Evolutionary conservation across 768 basidiomycete species (phyloP).

Genomic region (Amanita molliuscula): DNA sequence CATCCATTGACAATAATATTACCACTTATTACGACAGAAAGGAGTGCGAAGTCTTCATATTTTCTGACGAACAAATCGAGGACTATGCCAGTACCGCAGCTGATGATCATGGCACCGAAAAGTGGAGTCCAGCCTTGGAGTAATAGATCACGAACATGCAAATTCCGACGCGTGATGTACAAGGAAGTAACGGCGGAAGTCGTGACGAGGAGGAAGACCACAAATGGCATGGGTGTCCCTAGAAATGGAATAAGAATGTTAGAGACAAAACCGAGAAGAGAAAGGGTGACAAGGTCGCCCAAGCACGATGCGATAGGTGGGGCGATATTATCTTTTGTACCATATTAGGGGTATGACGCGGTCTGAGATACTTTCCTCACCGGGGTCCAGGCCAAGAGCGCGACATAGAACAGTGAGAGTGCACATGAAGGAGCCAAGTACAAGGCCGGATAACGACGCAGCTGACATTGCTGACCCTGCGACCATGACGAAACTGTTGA

Average conservation of each 20-base stretch:
- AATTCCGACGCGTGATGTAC: constrained; percentile 52
- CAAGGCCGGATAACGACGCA: constrained; percentile 62
- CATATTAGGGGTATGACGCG: background rate
- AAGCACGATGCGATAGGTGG: constrained; percentile 89
- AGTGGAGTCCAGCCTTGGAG: constrained; percentile 85
- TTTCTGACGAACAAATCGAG: constrained; percentile 82
- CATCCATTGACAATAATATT: constrained; percentile 13
- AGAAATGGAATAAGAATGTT: constrained; percentile 59
- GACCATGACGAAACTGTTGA: constrained; percentile 61
- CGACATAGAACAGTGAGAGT: constrained; percentile 70
- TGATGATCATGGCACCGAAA: constrained; percentile 84
- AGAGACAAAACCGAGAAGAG: constrained; percentile 69
- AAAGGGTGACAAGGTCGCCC: constrained; percentile 86
- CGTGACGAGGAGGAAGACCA: constrained; percentile 39
- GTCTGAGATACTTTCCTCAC: constrained; percentile 24
- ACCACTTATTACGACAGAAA: constrained; percentile 87
- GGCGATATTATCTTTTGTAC: constrained; percentile 79
- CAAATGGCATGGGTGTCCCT: constrained; percentile 53
- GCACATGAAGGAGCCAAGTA: constrained; percentile 93
- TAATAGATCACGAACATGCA: constrained; percentile 60
- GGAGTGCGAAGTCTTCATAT: constrained; percentile 80
- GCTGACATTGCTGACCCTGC: constrained; percentile 73
- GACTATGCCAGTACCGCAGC: constrained; percentile 82
- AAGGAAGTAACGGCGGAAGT: constrained; percentile 32
- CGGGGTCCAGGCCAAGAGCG: constrained; percentile 72